Evolutionary conservation across 2,329 filamentous ascomycete genomes (phyloP).

Genomic region (Thielaviopsis musarum): DNA sequence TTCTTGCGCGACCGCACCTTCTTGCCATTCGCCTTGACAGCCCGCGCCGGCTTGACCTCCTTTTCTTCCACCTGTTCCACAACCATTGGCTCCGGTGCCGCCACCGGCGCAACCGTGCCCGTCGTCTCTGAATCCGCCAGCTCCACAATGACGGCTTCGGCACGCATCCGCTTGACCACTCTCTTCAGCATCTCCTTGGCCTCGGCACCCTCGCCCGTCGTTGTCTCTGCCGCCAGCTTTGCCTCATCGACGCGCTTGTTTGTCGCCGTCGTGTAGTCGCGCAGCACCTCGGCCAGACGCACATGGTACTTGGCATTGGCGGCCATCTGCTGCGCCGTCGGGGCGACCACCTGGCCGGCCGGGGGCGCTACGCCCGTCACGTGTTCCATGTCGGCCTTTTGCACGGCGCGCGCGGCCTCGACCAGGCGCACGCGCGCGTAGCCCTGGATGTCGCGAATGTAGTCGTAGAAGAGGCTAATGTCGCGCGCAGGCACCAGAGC

Average conservation of each 20-base stretch:
- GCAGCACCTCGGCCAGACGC: constrained; percentile 37
- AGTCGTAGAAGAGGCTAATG: constrained; percentile 53
- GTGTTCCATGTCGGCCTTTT: constrained; percentile 37
- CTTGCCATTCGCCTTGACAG: constrained; percentile 21
- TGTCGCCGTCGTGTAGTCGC: constrained; percentile 22
- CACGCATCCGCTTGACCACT: constrained; percentile 45
- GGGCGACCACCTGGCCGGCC: background rate
- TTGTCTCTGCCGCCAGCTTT: constrained; percentile 32
- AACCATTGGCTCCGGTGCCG: constrained; percentile 4
- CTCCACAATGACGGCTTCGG: constrained; percentile 39
- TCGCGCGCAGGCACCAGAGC: constrained; percentile 54
- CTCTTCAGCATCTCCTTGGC: constrained; percentile 30
- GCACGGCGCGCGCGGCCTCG: constrained; percentile 45
- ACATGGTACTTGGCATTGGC: constrained; percentile 32
- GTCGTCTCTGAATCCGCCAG: constrained; percentile 30
- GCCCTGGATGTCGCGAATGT: constrained; percentile 66
- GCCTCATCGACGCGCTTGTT: constrained; percentile 37
- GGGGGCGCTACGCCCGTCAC: constrained; percentile 26
- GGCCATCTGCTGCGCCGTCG: constrained; percentile 12
- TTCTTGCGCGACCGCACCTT: constrained; percentile 17
- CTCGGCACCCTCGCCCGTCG: constrained; percentile 23
- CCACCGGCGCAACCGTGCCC: constrained; percentile 19
- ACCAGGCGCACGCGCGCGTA: constrained; percentile 52
- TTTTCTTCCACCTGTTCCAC: constrained; percentile 8
- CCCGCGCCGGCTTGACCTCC: constrained; percentile 1